These are phyloP conservation scores for Lumnitzera racemosa DNA, from an alignment of 345 rosid species.

Conservation along the genomic window DNA sequence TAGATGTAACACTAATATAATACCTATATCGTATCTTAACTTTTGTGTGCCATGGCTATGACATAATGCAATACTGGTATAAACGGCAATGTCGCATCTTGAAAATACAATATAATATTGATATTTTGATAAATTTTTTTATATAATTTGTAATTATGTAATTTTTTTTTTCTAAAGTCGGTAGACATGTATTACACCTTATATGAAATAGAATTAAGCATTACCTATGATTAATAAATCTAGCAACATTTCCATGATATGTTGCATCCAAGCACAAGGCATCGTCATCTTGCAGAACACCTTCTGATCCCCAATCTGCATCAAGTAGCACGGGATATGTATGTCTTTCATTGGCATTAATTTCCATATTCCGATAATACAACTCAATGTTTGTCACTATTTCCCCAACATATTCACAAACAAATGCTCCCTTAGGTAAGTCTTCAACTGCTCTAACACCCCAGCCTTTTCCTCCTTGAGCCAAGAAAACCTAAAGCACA, in stretches of 20 bases:
- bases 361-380: constrained; percentile 33
- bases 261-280: constrained; percentile 84
- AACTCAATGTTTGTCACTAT: constrained; percentile 65
- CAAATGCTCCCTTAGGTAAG: constrained; percentile 72
- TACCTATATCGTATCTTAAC: too few relatives aligned
- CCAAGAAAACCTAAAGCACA: constrained; percentile 51
- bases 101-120: too few relatives aligned
- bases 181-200: too few relatives aligned
- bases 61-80: too few relatives aligned
- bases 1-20: too few relatives aligned
- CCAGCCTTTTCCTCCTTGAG: constrained; percentile 76
- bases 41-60: too few relatives aligned
- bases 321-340: constrained; percentile 62
- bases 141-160: too few relatives aligned
- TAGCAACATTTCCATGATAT: constrained; percentile 68
- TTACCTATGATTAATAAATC: constrained; percentile 91
- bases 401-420: constrained; percentile 87
- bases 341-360: constrained; percentile 23
- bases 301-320: constrained; percentile 75
- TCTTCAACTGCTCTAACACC: constrained; percentile 62
- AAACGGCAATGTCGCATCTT: too few relatives aligned
- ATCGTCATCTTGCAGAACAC: constrained; percentile 42
- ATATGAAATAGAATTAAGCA: background rate
- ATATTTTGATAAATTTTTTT: too few relatives aligned
- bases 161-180: too few relatives aligned